Evolutionary conservation across 768 basidiomycete genomes (phyloP).

Genomic region (Kwoniella heveanensis): DNA sequence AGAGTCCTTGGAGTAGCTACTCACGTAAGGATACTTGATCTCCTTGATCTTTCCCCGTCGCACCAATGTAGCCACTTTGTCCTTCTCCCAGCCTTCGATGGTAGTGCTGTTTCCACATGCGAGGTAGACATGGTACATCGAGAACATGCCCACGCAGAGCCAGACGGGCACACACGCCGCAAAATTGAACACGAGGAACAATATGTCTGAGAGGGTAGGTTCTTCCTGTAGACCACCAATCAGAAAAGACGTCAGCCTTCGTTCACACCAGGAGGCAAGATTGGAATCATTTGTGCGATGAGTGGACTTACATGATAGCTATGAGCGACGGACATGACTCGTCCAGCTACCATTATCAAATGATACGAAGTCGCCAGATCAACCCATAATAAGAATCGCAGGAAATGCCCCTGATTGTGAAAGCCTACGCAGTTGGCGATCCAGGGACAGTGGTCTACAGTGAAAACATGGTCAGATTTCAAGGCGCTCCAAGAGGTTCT

Average conservation of each 20-base stretch:
- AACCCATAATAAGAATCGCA: conserved; percentile 90
- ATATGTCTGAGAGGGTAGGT: conserved; percentile 68
- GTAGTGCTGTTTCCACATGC: conserved; percentile 83
- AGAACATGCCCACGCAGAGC: conserved; percentile 85
- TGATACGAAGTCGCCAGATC: conserved; percentile 88
- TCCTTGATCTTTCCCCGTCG: conserved; percentile 82
- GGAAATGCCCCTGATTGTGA: conserved; percentile 73
- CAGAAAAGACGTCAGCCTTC: too few species aligned
- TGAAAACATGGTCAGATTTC: background rate
- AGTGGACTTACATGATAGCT: conserved; percentile 15
- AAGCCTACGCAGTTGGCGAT: conserved; percentile 69
- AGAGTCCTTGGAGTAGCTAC: conserved; percentile 40
- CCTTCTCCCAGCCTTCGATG: conserved; percentile 98
- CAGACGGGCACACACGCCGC: conserved; percentile 81
- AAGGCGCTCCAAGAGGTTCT: too few species aligned
- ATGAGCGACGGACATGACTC: conserved; percentile 17
- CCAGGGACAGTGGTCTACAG: conserved; percentile 56
- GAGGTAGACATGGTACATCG: conserved; percentile 82
- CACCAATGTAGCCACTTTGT: conserved; percentile 82
- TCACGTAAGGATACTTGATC: conserved; percentile 91
- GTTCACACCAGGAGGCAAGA: too few species aligned
- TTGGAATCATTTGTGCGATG: too few species aligned
- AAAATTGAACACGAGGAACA: conserved; percentile 87
- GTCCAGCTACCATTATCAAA: conserved; percentile 25
- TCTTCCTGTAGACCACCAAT: conserved; percentile 74